A percentile compares a stretch with the other conserved stretches of the same genome.
Conservation (phyloP, 345 rosid genomes). For the Eucalyptus sideroxylon region DNA sequence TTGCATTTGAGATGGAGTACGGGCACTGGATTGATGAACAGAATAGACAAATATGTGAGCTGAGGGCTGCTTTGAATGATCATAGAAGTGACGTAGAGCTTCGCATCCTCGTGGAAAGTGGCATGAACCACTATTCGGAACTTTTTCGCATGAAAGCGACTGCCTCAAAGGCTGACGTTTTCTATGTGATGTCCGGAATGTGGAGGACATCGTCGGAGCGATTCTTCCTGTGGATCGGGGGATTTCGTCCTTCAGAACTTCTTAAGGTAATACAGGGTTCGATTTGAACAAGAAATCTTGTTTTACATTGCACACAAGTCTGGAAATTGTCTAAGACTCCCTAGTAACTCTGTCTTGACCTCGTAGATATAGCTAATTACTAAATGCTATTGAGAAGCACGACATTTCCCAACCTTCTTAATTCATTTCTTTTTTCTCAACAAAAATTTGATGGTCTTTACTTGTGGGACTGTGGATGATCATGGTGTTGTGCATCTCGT, state of each 20-base stretch:
- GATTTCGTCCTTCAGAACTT: conserved; percentile 90
- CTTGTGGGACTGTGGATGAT: not conserved
- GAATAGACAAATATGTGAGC: conserved; percentile 40
- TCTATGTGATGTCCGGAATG: conserved; percentile 72
- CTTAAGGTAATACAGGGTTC: conserved; percentile 47
- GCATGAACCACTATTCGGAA: conserved; percentile 65
- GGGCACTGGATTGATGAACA: conserved; percentile 84
- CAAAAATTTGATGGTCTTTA: not conserved
- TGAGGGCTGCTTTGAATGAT: conserved; percentile 51
- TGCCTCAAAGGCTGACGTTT: conserved; percentile 74
- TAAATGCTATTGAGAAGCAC: not conserved
- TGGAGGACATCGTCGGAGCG: conserved; percentile 90
- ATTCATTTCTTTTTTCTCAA: not conserved
- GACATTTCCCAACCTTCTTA: not conserved
- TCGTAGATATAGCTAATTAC: not conserved
- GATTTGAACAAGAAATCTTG: not conserved
- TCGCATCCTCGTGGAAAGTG: conserved; percentile 45
- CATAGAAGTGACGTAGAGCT: conserved; percentile 54
- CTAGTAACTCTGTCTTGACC: not conserved
- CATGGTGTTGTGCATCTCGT: not conserved
- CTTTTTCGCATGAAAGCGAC: conserved; percentile 77
- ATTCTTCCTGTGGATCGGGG: conserved; percentile 95
- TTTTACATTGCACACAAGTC: not conserved
- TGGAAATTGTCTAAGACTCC: not conserved
- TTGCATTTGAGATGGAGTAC: conserved; percentile 84